Conservation (phyloP, 106 monocot genomes). For the Phalaenopsis aphrodite region DNA sequence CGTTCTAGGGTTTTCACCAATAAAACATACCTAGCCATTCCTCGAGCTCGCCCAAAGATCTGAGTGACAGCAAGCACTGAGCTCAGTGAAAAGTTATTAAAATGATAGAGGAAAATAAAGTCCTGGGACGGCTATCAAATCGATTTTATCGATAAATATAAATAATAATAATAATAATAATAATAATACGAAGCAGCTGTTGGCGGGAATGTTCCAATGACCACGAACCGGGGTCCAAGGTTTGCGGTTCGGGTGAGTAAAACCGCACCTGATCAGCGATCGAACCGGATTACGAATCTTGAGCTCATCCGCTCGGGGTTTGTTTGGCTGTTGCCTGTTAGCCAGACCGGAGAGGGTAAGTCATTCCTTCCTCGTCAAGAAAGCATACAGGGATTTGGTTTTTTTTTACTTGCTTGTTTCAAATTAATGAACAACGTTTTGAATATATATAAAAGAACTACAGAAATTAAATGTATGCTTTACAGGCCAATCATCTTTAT, state of each 20-base stretch:
- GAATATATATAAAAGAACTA: no score
- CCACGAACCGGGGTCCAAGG: neutral
- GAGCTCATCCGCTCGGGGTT: neutral
- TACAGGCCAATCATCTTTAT: no score
- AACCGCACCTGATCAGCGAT: neutral
- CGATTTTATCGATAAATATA: neutral
- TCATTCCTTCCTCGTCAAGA: neutral
- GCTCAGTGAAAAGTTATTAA: neutral
- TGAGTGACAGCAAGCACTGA: neutral
- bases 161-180: neutral
- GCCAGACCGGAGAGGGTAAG: neutral
- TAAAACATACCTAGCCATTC: constrained; percentile 1
- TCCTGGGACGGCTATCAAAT: neutral
- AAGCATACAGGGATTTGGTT: neutral
- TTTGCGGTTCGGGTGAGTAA: neutral
- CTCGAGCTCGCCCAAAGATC: neutral
- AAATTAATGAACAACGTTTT: no score
- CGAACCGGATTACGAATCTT: neutral
- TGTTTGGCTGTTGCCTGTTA: neutral
- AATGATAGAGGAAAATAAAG: no score
- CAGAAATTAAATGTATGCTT: no score
- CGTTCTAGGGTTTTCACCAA: neutral
- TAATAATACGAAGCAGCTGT: neutral
- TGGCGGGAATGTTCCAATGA: neutral
- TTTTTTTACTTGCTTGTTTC: neutral